Percentiles rank a stretch among this genome's conserved stretches.
These are phyloP conservation scores for Argentina anserina DNA, from an alignment of 306 rosid genomes.

Conservation along the genomic window DNA sequence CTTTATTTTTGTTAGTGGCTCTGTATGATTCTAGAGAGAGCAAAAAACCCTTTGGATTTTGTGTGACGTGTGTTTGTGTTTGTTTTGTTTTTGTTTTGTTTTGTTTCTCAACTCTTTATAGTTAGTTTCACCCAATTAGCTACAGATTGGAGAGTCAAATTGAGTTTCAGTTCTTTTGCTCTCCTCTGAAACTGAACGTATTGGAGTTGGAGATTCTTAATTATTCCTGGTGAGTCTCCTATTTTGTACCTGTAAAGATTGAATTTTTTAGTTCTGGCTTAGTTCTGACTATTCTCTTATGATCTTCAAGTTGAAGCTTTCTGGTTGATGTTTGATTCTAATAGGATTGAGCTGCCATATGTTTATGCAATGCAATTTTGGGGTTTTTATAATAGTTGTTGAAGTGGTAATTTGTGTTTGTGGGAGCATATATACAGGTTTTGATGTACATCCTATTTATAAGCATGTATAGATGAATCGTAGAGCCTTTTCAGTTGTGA, in stretches of 20 bases:
- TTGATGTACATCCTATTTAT: constrained; percentile 1
- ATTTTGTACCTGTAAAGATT: neutral
- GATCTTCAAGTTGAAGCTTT: neutral
- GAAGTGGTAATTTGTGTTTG: constrained; percentile 10
- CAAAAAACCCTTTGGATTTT: constrained; percentile 24
- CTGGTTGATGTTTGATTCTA: neutral
- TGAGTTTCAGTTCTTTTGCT: neutral
- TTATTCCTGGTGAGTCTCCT: constrained; percentile 21
- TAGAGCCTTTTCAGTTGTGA: constrained; percentile 19
- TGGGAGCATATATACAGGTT: neutral
- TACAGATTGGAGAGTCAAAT: neutral
- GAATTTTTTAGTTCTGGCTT: too few relatives aligned
- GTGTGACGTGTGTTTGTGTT: constrained; percentile 27
- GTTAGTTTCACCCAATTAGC: neutral
- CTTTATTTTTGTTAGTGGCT: constrained; percentile 32
- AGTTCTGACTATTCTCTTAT: neutral
- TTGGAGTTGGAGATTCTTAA: constrained; percentile 7
- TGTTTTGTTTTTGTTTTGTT: too few relatives aligned
- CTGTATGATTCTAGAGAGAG: constrained; percentile 21
- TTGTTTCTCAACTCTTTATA: neutral
- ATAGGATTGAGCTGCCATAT: neutral
- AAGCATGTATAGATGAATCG: constrained; percentile 4
- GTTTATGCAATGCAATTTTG: neutral
- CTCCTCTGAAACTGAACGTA: constrained; percentile 5
- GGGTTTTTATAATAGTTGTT: neutral